Percentiles rank a stretch among this genome's conserved stretches.
These are phyloP conservation scores for Wickerhamomyces xylosicus DNA, from an alignment of 805 yeast species.

Conservation along the genomic window DNA sequence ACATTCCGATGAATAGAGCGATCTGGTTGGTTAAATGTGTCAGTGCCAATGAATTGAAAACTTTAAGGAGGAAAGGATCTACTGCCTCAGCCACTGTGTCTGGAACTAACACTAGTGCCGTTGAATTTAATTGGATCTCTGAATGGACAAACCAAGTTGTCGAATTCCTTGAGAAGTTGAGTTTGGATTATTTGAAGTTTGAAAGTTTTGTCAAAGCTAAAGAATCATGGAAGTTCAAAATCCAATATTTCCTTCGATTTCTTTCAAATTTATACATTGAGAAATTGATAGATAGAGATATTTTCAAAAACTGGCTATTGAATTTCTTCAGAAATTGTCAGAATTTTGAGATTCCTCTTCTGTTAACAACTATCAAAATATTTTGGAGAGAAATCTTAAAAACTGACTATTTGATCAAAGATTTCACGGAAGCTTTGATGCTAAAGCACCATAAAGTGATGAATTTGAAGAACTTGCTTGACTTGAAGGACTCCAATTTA, in stretches of 20 bases:
- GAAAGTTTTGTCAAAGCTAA: conserved; percentile 22
- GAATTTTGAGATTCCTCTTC: conserved; percentile 32
- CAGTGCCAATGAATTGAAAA: conserved; percentile 64
- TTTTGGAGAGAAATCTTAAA: conserved; percentile 64
- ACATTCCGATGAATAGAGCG: conserved; percentile 72
- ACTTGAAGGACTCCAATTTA: conserved; percentile 21
- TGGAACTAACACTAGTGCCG: conserved; percentile 2
- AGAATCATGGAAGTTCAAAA: conserved; percentile 37
- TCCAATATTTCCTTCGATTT: conserved; percentile 52
- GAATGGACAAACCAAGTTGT: conserved; percentile 89
- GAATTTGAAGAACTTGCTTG: conserved; percentile 22
- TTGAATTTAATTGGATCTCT: conserved; percentile 57
- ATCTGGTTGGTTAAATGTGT: conserved; percentile 89
- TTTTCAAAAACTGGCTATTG: conserved; percentile 56
- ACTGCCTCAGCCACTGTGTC: conserved; percentile 3
- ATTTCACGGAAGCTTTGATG: conserved; percentile 50
- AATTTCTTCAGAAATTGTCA: conserved; percentile 35
- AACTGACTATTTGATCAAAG: conserved; percentile 50
- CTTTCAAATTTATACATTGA: conserved; percentile 60
- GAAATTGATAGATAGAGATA: conserved; percentile 48
- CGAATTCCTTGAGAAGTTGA: conserved; percentile 36
- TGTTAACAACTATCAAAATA: conserved; percentile 43
- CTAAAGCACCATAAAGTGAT: conserved; percentile 31
- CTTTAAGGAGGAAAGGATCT: conserved; percentile 39
- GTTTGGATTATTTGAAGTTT: conserved; percentile 24